Conservation (phyloP, 2,329 filamentous ascomycete genomes). For the Periconia sp. region DNA sequence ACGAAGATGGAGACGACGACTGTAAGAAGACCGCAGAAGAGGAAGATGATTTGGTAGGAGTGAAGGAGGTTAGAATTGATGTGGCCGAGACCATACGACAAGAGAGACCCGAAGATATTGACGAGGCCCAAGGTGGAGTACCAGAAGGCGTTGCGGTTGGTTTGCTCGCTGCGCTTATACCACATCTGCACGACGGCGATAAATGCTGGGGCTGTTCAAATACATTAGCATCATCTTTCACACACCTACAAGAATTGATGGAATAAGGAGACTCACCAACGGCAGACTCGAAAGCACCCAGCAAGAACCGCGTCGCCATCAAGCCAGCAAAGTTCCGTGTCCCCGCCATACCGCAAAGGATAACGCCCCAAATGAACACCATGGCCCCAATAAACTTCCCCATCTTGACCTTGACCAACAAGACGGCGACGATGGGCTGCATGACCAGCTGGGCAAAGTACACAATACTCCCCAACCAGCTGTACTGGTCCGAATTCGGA, state of each 20-base stretch:
- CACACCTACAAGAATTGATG: neutral
- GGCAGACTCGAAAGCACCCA: slow-evolving; percentile 70
- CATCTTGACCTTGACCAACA: slow-evolving; percentile 62
- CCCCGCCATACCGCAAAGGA: slow-evolving; percentile 64
- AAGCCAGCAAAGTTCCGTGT: slow-evolving; percentile 62
- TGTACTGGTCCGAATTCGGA: slow-evolving; percentile 54
- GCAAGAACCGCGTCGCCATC: slow-evolving; percentile 63
- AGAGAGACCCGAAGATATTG: slow-evolving; percentile 57
- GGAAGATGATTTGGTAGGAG: slow-evolving; percentile 40
- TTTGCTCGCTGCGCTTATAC: slow-evolving; percentile 63
- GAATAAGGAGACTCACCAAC: slow-evolving; percentile 32
- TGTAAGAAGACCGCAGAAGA: slow-evolving; percentile 48
- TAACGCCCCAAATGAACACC: slow-evolving; percentile 56
- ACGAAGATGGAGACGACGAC: slow-evolving; percentile 55
- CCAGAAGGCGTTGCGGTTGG: slow-evolving; percentile 59
- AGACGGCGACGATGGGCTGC: slow-evolving; percentile 55
- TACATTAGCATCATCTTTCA: slow-evolving; percentile 3
- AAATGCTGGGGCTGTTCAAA: slow-evolving; percentile 31
- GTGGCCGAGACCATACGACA: slow-evolving; percentile 62
- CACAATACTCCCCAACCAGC: slow-evolving; percentile 55
- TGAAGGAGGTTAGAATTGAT: slow-evolving; percentile 52
- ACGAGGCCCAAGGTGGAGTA: slow-evolving; percentile 64
- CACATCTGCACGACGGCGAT: slow-evolving; percentile 61
- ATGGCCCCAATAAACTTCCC: slow-evolving; percentile 61
- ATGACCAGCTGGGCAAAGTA: slow-evolving; percentile 58